These are phyloP conservation scores for Pholiota adiposa DNA, from an alignment of 1,284 basidiomycete genomes.

Conservation along the genomic window DNA sequence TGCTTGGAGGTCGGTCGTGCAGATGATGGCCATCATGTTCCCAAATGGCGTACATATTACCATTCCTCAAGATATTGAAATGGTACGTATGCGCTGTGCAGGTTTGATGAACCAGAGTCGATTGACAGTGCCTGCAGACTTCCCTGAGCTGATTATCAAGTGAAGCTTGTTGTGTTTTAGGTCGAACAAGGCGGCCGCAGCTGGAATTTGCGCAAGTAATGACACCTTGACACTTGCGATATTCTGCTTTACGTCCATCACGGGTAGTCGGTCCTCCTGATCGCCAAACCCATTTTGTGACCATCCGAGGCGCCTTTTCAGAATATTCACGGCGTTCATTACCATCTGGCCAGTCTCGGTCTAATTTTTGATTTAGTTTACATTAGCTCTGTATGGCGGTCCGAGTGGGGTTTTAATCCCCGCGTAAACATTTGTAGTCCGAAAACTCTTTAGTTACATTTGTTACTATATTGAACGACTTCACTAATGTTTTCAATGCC, in stretches of 20 bases:
- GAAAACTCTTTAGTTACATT: no score
- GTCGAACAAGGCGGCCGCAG: neutral
- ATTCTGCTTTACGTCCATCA: neutral
- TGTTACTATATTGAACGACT: no score
- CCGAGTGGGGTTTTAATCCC: no score
- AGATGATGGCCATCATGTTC: slow-evolving; percentile 15
- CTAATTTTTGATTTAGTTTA: no score
- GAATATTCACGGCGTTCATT: neutral
- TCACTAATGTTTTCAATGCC: no score
- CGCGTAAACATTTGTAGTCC: no score
- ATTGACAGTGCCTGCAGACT: neutral
- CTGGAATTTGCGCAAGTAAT: neutral
- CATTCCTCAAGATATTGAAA: neutral
- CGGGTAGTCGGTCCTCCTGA: neutral
- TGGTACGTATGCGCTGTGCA: neutral
- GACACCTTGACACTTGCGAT: slow-evolving; percentile 1
- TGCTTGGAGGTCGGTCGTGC: slow-evolving; percentile 17
- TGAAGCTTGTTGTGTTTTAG: neutral
- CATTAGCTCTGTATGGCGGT: no score
- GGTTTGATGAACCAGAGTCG: neutral
- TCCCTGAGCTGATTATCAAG: neutral
- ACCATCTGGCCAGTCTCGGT: neutral
- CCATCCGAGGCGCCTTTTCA: neutral
- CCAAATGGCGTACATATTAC: slow-evolving; percentile 7
- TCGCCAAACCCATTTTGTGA: slow-evolving; percentile 6